These are phyloP conservation scores for Aspergillus fumigatus DNA, from an alignment of 2,329 filamentous ascomycete genomes.

Conservation along the genomic window DNA sequence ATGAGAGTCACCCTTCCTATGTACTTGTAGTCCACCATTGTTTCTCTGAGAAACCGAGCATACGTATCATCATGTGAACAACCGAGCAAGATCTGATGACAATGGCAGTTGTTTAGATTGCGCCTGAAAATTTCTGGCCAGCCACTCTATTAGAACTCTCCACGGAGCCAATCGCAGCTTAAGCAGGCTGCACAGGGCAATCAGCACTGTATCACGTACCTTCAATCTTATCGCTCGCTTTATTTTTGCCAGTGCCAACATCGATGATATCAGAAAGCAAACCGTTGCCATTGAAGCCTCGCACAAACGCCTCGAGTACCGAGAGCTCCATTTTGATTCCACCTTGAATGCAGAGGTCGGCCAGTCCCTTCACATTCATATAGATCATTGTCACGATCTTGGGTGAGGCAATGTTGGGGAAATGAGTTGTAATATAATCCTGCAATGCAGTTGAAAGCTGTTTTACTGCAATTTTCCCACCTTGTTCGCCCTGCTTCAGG, in stretches of 20 bases:
- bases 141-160: constrained; percentile 20
- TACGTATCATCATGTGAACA: constrained; percentile 56
- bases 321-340: constrained; percentile 42
- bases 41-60: constrained; percentile 49
- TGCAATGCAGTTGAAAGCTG: constrained; percentile 43
- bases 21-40: constrained; percentile 42
- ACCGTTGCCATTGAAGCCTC: constrained; percentile 51
- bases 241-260: constrained; percentile 42
- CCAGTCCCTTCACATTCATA: constrained; percentile 49
- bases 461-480: constrained; percentile 51
- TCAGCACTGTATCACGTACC: constrained; percentile 30
- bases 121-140: constrained; percentile 50
- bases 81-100: constrained; percentile 57
- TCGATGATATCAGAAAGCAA: constrained; percentile 50
- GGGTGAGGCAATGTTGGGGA: constrained; percentile 40
- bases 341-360: constrained; percentile 44
- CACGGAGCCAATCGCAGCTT: constrained; percentile 10
- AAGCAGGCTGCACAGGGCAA: background rate
- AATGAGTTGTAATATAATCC: constrained; percentile 39
- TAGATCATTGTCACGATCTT: constrained; percentile 52
- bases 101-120: constrained; percentile 54
- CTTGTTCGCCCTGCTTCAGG: constrained; percentile 47
- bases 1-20: constrained; percentile 51
- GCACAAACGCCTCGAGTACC: constrained; percentile 49
- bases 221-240: constrained; percentile 46